Percentiles rank a stretch among this genome's conserved stretches.
These are phyloP conservation scores for Mucor saturninus DNA, from an alignment of 371 early-diverging fungal genomes.

Conservation along the genomic window DNA sequence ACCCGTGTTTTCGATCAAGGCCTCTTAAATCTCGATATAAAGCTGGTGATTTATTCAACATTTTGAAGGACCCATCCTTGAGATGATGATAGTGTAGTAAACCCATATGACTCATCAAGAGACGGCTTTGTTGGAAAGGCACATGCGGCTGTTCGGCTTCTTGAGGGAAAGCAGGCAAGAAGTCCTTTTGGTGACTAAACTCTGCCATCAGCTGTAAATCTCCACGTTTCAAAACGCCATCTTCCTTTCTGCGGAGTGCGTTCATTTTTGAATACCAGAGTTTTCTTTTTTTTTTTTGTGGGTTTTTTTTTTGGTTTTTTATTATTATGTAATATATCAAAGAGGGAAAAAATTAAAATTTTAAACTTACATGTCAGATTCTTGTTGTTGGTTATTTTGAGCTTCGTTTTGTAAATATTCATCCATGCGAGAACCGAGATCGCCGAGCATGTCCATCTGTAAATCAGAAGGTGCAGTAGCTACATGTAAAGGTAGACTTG, in stretches of 20 bases:
- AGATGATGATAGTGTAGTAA: conserved; percentile 73
- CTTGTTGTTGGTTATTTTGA: conserved; percentile 40
- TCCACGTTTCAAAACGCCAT: conserved; percentile 13
- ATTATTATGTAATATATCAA: background rate
- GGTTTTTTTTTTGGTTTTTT: no score
- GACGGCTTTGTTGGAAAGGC: conserved; percentile 69
- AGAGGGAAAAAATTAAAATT: background rate
- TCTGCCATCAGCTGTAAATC: conserved; percentile 47
- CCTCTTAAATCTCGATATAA: conserved; percentile 78
- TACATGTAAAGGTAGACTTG: conserved; percentile 53
- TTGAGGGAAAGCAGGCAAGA: conserved; percentile 55
- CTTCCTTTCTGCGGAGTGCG: conserved; percentile 39
- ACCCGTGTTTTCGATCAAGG: conserved; percentile 80
- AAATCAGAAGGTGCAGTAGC: conserved; percentile 40
- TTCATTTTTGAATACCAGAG: conserved; percentile 58
- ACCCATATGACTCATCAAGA: conserved; percentile 78
- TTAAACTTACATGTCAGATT: conserved; percentile 40
- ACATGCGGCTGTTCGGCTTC: conserved; percentile 60
- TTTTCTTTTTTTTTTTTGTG: conserved; percentile 13
- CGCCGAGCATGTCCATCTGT: conserved; percentile 43
- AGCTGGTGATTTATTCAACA: conserved; percentile 69
- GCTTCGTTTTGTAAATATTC: conserved; percentile 64
- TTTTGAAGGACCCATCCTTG: conserved; percentile 72
- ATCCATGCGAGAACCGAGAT: conserved; percentile 47
- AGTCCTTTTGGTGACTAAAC: conserved; percentile 61